Evolutionary conservation across 176 grass and related monocot genomes (phyloP).

Genomic region (sorghum (Sorghum bicolor)): DNA sequence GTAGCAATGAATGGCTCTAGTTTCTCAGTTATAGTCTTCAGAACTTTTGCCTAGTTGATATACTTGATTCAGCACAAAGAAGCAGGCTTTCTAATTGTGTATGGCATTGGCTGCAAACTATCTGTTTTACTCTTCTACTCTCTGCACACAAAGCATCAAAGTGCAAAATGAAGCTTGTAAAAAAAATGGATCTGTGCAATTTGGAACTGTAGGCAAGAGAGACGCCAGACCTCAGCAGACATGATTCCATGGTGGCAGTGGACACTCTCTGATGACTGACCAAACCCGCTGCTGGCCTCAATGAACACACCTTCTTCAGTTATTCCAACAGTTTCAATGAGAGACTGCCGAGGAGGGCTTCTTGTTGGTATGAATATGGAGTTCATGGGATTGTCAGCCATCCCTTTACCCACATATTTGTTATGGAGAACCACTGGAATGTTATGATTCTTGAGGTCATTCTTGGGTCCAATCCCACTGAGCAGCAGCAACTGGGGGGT

Average conservation of each 20-base stretch:
- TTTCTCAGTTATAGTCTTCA: not conserved
- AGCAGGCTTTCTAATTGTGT: slow-evolving; percentile 16
- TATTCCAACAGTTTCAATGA: slow-evolving; percentile 88
- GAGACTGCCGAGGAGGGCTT: slow-evolving; percentile 64
- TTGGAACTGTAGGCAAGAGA: slow-evolving; percentile 8
- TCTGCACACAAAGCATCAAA: slow-evolving; percentile 3
- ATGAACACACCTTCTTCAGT: slow-evolving; percentile 66
- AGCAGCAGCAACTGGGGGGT: slow-evolving; percentile 73
- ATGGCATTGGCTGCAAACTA: not conserved
- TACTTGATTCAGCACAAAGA: not conserved
- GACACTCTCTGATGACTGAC: slow-evolving; percentile 78
- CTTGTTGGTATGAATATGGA: slow-evolving; percentile 87
- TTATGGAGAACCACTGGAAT: slow-evolving; percentile 65
- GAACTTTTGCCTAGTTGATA: not conserved
- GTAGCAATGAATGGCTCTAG: not conserved
- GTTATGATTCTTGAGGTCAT: slow-evolving; percentile 58
- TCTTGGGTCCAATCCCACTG: slow-evolving; percentile 77
- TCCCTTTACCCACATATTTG: slow-evolving; percentile 68
- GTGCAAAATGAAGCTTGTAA: slow-evolving; percentile 6
- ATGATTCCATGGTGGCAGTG: slow-evolving; percentile 87
- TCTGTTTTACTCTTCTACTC: not conserved
- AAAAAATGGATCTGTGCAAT: not conserved
- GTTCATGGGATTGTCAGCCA: slow-evolving; percentile 92
- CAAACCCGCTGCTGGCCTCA: slow-evolving; percentile 88
- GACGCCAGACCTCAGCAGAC: slow-evolving; percentile 67